These are phyloP conservation scores for Eudorina sp. DNA, from an alignment of 139 green algal genomes.

Conservation along the genomic window DNA sequence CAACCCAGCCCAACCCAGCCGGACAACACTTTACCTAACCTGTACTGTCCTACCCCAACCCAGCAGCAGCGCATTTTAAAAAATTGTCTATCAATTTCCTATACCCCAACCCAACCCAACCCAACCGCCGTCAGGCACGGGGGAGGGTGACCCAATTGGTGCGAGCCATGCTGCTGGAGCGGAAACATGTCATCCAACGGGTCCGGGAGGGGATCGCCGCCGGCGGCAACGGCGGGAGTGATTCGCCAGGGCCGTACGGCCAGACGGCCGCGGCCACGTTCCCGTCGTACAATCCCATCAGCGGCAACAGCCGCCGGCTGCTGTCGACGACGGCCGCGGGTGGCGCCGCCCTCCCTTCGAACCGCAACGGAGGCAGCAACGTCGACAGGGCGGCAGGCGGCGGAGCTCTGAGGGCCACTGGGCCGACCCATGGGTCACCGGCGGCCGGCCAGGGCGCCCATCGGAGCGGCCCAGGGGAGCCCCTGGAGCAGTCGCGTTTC, in stretches of 20 bases:
- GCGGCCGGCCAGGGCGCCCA: neutral
- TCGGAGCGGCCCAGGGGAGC: neutral
- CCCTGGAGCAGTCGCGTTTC: neutral
- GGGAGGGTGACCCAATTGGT: conserved; percentile 11
- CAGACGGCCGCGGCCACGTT: neutral
- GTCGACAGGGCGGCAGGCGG: neutral
- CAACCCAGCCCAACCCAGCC: too few relatives aligned
- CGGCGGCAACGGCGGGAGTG: too few relatives aligned
- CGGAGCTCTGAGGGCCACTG: neutral
- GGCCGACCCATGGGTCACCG: neutral
- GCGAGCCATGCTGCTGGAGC: conserved; percentile 1
- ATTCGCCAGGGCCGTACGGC: too few relatives aligned
- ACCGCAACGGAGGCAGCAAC: neutral
- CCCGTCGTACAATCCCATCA: neutral
- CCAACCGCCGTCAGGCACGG: neutral
- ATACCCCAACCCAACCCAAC: neutral
- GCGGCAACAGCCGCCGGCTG: neutral
- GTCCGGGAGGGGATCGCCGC: neutral
- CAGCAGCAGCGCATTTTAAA: too few relatives aligned
- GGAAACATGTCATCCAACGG: neutral
- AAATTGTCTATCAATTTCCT: too few relatives aligned
- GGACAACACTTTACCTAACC: too few relatives aligned
- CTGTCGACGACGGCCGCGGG: neutral
- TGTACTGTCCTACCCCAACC: too few relatives aligned
- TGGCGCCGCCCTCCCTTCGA: neutral